Base-by-base conservation (phyloP, 1,139 yeast species). In the Debaryomycetaceae sp. region DNA sequence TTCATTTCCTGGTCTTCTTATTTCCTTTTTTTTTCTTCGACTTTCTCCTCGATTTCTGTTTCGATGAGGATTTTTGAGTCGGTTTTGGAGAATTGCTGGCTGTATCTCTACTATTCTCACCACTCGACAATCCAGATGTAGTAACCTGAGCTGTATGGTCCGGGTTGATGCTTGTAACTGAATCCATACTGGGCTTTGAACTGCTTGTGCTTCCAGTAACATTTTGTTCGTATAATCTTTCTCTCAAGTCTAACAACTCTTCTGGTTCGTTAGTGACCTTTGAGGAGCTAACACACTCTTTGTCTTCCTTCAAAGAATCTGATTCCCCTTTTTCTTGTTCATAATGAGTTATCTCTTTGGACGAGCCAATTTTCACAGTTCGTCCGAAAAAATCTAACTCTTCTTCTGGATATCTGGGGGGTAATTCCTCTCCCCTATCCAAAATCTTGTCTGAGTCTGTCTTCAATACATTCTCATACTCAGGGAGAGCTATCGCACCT, bases 391-490 rank as follows among this genome's bases (percentile, higher is more conserved):
- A 84, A 37, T 83, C 84, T 39, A 79, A 72, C 53, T 82, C 86
- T 13, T 79, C 82, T 36, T 72, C 80, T 0, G 85, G 83, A 55
- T 84, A 84, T 20, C 69, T 64, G 3, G 91, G 91, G 13, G 93
- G 93, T 36, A 85, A 62, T 39, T 79, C 85, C 50, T 84, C 93
- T 1, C 93, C 93, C 59, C 79, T 81, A 51, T 82, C 91, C 43
- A 86, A 66, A 4, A 86, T 63, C 34, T 78, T 72, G 54, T 84
- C 78, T 17, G 56, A 56, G 7, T 54, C 59, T 33, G 55, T 48
- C 8, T 56, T 55, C 23, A 52, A 42, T 1, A 56, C 57, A 40
- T 56, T 55, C 24, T 64, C 63, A 46, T 74, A 74, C 42, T 69
- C 66, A 0, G 79, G 79, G 42, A 73, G 62, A 4, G 75, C 51